phyloP scores from a whole-genome alignment of 495 filamentous ascomycete genomes.

The Penicillium lagena region DNA sequence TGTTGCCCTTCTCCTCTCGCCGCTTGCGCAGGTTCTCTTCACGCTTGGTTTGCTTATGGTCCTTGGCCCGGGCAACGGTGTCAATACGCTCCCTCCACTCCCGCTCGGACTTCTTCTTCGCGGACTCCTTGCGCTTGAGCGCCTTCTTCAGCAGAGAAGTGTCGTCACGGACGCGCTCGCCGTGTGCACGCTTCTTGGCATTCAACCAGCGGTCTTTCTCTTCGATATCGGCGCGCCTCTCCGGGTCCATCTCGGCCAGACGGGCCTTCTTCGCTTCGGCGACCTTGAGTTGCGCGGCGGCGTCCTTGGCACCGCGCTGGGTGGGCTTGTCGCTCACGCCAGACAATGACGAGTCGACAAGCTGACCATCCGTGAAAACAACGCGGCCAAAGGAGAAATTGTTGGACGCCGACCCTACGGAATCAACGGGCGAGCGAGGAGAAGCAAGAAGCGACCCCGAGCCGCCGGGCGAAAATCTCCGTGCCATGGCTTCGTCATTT shows the following conservation, averaged over 20 bases:
- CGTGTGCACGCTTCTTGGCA: conserved; percentile 79
- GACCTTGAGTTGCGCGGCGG: conserved; percentile 63
- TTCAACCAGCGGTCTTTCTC: conserved; percentile 95
- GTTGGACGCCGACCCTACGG: conserved; percentile 36
- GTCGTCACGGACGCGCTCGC: conserved; percentile 86
- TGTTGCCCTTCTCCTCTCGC: conserved; percentile 64
- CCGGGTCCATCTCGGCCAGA: conserved; percentile 60
- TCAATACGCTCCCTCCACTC: conserved; percentile 84
- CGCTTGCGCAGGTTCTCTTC: conserved; percentile 84
- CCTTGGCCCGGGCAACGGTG: conserved; percentile 66
- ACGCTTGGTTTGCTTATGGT: conserved; percentile 76
- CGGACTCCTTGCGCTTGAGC: conserved; percentile 82
- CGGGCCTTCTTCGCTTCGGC: conserved; percentile 70
- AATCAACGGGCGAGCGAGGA: conserved; percentile 42
- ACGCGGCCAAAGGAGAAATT: conserved; percentile 86
- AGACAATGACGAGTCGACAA: conserved; percentile 59
- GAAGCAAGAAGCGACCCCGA: conserved; percentile 52
- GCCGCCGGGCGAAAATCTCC: conserved; percentile 43
- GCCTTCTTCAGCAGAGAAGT: conserved; percentile 89
- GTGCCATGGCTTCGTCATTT: conserved; percentile 61
- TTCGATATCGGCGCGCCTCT: conserved; percentile 75
- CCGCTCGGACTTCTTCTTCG: conserved; percentile 81
- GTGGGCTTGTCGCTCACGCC: conserved; percentile 54
- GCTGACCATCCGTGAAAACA: conserved; percentile 76
- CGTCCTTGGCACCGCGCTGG: conserved; percentile 71